Percentiles rank a stretch among this genome's conserved stretches.
Conservation (phyloP, 208 protist genomes). For the Herpetomonas tarakana region DNA sequence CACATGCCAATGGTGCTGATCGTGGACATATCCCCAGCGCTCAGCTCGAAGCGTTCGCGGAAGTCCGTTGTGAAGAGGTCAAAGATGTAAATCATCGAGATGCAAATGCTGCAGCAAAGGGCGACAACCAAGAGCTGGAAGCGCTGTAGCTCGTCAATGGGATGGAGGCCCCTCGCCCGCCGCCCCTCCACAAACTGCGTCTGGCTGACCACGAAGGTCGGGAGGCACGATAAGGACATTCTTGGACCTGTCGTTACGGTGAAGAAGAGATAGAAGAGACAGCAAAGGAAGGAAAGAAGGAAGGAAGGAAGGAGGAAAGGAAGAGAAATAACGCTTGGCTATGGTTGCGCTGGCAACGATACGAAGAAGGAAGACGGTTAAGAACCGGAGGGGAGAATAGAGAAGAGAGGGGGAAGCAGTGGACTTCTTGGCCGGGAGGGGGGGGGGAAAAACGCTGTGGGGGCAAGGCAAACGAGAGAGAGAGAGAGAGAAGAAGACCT, state of each 20-base stretch:
- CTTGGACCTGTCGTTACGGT: not conserved
- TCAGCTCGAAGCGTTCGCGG: constrained; percentile 8
- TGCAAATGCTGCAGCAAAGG: constrained; percentile 24
- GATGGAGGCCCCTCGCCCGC: constrained; percentile 8
- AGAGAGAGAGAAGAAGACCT: too few relatives aligned
- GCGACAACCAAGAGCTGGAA: constrained; percentile 17
- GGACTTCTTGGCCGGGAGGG: too few relatives aligned
- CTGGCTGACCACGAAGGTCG: constrained; percentile 2
- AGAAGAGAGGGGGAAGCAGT: too few relatives aligned
- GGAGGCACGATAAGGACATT: not conserved
- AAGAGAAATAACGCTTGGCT: too few relatives aligned
- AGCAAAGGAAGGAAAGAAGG: constrained; percentile 10
- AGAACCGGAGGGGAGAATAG: too few relatives aligned
- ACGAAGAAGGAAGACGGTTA: too few relatives aligned
- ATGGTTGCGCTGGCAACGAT: too few relatives aligned
- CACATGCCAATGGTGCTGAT: constrained; percentile 17
- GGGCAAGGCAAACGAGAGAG: too few relatives aligned
- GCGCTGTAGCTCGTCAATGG: constrained; percentile 17
- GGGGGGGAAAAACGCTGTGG: too few relatives aligned
- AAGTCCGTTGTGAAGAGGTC: constrained; percentile 22
- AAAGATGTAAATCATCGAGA: constrained; percentile 20
- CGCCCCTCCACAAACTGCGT: constrained; percentile 10
- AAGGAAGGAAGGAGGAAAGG: constrained; percentile 2
- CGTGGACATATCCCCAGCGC: constrained; percentile 20
- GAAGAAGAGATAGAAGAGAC: not conserved